Conservation (phyloP, 495 filamentous ascomycete genomes). For the Baudoinia panamericana region DNA sequence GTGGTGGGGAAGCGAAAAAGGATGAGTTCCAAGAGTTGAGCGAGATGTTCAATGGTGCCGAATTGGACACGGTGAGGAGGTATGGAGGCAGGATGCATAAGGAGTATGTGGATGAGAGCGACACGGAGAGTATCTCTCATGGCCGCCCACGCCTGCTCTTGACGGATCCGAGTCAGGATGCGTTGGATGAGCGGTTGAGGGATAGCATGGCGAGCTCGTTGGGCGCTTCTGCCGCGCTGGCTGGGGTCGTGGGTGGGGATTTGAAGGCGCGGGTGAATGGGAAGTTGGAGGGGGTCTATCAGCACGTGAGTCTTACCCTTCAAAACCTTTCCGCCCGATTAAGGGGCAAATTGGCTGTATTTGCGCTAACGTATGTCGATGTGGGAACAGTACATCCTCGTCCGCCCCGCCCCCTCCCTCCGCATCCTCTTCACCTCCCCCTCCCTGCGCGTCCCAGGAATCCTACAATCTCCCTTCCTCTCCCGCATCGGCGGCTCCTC, state of each 20-base stretch:
- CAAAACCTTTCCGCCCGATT: neutral
- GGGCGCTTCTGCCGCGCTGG: neutral
- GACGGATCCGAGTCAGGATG: conserved; percentile 20
- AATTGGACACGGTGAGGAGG: conserved; percentile 44
- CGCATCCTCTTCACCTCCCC: conserved; percentile 55
- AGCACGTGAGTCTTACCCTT: conserved; percentile 21
- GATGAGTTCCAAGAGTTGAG: conserved; percentile 45
- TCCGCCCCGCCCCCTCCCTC: conserved; percentile 47
- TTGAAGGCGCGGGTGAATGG: conserved; percentile 16
- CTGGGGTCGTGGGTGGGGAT: no score
- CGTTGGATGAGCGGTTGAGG: conserved; percentile 1
- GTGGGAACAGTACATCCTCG: conserved; percentile 49
- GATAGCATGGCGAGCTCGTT: conserved; percentile 1
- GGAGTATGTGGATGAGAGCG: conserved; percentile 34
- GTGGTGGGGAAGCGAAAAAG: no score
- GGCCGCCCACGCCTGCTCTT: conserved; percentile 32
- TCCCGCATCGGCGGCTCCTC: conserved; percentile 43
- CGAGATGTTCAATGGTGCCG: conserved; percentile 48
- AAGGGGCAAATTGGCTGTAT: no score
- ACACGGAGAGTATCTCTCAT: conserved; percentile 28
- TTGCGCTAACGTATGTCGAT: neutral
- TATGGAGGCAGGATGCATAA: conserved; percentile 44
- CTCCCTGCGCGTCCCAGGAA: conserved; percentile 49
- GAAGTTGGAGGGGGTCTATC: conserved; percentile 24
- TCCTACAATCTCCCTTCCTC: conserved; percentile 50